These are phyloP conservation scores for Lagenidium sp. DNA, from an alignment of 352 stramenopile species.

Conservation along the genomic window DNA sequence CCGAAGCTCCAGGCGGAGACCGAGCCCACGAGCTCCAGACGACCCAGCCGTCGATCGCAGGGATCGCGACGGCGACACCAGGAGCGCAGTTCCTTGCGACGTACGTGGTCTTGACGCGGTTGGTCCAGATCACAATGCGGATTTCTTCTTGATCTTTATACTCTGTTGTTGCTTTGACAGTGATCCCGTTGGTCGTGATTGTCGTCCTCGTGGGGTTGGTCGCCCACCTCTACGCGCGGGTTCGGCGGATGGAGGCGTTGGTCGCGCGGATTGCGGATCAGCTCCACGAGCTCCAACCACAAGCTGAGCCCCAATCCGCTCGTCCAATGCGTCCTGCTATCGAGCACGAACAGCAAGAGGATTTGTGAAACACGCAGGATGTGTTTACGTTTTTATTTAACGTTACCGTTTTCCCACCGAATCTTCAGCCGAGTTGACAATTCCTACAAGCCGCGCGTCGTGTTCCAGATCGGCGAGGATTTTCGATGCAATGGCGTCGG, in stretches of 20 bases:
- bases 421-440: too few species aligned
- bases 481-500: too few species aligned
- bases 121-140: background rate
- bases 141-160: background rate
- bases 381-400: background rate
- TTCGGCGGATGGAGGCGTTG: slow-evolving; percentile 50
- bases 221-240: slow-evolving; percentile 38
- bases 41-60: background rate
- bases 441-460: too few species aligned
- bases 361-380: background rate
- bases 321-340: background rate
- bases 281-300: slow-evolving; percentile 7
- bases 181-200: slow-evolving; percentile 67
- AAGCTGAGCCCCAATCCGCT: background rate
- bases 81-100: background rate
- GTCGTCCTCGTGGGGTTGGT: slow-evolving; percentile 52
- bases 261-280: slow-evolving; percentile 27
- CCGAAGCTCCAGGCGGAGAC: background rate
- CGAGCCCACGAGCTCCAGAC: too few species aligned
- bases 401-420: too few species aligned
- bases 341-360: background rate
- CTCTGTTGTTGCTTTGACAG: slow-evolving; percentile 3
- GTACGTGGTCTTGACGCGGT: background rate
- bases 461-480: too few species aligned
- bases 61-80: background rate